phyloP scores from a whole-genome alignment of 2,329 filamentous ascomycete species.

The Penicillium polonicum region DNA sequence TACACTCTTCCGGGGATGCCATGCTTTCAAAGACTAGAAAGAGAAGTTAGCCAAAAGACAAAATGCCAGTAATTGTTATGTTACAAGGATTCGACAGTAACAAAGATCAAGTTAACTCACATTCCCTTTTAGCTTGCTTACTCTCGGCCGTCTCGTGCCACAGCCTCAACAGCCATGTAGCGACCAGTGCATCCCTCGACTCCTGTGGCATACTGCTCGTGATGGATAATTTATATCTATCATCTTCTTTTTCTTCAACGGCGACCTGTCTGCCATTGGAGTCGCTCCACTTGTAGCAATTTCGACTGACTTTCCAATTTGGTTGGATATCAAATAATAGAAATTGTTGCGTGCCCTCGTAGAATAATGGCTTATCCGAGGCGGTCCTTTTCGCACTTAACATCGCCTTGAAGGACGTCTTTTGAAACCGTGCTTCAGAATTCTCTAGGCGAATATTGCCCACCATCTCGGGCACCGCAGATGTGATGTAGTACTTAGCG shows the following conservation, averaged over 20 bases:
- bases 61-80: too few species aligned
- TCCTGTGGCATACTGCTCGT: conserved; percentile 3
- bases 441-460: conserved; percentile 20
- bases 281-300: conserved; percentile 12
- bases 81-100: not conserved
- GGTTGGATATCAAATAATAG: conserved; percentile 4
- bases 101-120: conserved; percentile 2
- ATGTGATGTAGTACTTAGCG: conserved; percentile 17
- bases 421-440: conserved; percentile 2
- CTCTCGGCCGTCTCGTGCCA: conserved; percentile 20
- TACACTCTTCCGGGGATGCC: not conserved
- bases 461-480: not conserved
- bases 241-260: not conserved
- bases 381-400: not conserved
- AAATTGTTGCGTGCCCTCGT: not conserved
- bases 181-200: conserved; percentile 17
- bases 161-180: conserved; percentile 17
- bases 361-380: not conserved
- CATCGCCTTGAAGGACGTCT: not conserved
- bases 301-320: conserved; percentile 3
- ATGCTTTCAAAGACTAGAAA: conserved; percentile 2
- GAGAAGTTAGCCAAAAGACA: not conserved
- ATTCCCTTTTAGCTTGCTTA: conserved; percentile 16
- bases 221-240: conserved; percentile 4
- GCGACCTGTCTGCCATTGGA: conserved; percentile 4